phyloP scores from a whole-genome alignment of 192 early-diverging fungal species.

The Entomortierella beljakovae region DNA sequence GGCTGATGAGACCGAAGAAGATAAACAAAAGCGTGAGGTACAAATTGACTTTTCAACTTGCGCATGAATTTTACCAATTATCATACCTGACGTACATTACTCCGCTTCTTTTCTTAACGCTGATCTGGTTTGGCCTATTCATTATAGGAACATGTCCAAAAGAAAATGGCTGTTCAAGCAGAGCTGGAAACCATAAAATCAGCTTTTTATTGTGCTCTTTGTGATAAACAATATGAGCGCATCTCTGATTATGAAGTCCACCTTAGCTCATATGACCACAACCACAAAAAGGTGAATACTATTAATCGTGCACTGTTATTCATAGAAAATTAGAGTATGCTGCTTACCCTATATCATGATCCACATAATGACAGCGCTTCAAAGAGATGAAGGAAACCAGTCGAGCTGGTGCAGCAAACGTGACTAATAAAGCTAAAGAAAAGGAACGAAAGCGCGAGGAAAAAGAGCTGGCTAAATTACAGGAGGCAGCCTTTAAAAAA shows the following conservation, averaged over 20 bases:
- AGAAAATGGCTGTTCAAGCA: constrained; percentile 63
- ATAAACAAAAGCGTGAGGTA: constrained; percentile 67
- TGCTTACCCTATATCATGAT: not conserved
- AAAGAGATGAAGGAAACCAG: constrained; percentile 81
- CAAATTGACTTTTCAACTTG: too few relatives aligned
- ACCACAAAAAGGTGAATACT: constrained; percentile 75
- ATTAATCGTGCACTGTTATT: not conserved
- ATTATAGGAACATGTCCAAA: constrained; percentile 58
- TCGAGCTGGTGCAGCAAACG: constrained; percentile 32
- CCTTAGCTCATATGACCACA: constrained; percentile 82
- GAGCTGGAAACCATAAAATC: constrained; percentile 71
- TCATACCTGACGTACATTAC: too few relatives aligned
- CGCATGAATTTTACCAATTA: too few relatives aligned
- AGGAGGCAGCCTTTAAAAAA: constrained; percentile 70
- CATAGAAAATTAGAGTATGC: not conserved
- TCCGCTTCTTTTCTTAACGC: not conserved
- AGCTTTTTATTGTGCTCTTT: constrained; percentile 82
- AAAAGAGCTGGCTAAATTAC: constrained; percentile 71
- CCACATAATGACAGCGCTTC: constrained; percentile 64
- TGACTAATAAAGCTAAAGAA: constrained; percentile 63
- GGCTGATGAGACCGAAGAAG: constrained; percentile 71
- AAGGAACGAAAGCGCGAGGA: constrained; percentile 77
- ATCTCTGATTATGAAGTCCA: constrained; percentile 83
- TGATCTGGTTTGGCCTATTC: not conserved
- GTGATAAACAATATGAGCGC: constrained; percentile 84